Percentiles rank a stretch among this genome's conserved stretches.
Evolutionary conservation across 305 asterid species (phyloP).

Genomic region (Fraxinus ornus): DNA sequence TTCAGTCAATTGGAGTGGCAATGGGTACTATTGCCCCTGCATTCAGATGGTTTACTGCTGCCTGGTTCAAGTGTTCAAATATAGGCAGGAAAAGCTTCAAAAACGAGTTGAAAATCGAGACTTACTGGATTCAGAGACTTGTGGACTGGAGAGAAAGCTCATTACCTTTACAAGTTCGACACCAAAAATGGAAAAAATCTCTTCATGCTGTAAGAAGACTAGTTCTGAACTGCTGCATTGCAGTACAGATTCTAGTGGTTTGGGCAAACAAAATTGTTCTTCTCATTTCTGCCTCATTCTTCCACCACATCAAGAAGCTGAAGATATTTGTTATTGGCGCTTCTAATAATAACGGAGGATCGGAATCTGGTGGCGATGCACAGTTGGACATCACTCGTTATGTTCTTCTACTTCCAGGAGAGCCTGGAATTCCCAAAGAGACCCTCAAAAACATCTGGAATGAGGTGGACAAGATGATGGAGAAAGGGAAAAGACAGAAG

Average conservation of each 20-base stretch:
- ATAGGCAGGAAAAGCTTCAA: not conserved
- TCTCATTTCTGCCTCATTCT: not conserved
- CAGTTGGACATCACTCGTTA: not conserved
- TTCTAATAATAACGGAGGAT: not conserved
- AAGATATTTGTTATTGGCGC: not conserved
- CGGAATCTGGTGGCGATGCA: not conserved
- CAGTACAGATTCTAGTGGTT: slow-evolving; percentile 22
- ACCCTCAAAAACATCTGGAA: slow-evolving; percentile 10
- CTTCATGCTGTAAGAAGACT: slow-evolving; percentile 12
- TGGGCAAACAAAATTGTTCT: slow-evolving; percentile 16
- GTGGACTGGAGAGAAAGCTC: slow-evolving; percentile 28
- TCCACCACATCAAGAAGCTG: not conserved
- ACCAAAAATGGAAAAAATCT: not conserved
- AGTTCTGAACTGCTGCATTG: not conserved
- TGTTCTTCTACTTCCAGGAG: slow-evolving; percentile 32
- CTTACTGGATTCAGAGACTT: slow-evolving; percentile 22
- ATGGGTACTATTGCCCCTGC: slow-evolving; percentile 16
- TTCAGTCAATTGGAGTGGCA: slow-evolving; percentile 17
- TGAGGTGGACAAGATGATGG: slow-evolving; percentile 15
- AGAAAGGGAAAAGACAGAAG: slow-evolving; percentile 15
- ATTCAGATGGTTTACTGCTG: slow-evolving; percentile 21
- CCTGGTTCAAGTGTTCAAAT: not conserved
- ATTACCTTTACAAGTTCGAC: not conserved
- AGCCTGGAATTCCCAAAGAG: slow-evolving; percentile 23
- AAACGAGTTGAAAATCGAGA: slow-evolving; percentile 15